Conservation (phyloP, 441 rosid species). For the Omphalea diandra region DNA sequence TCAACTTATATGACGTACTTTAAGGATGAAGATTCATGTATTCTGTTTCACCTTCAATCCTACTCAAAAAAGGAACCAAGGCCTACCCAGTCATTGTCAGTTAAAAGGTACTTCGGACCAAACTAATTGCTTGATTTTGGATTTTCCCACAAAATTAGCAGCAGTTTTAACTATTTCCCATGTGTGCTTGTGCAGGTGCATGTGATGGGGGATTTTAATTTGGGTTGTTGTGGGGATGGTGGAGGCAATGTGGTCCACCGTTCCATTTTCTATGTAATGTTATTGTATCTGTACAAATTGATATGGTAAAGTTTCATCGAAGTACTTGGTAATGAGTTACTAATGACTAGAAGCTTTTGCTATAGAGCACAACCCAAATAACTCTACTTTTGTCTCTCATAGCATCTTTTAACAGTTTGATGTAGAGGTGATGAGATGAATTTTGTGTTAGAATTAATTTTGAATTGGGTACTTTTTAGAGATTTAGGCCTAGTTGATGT, state of each 20-base stretch:
- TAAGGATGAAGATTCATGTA: neutral
- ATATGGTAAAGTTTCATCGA: neutral
- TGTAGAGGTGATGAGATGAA: too few species aligned
- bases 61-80: neutral
- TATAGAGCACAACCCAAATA: neutral
- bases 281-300: neutral
- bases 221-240: neutral
- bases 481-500: too few species aligned
- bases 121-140: constrained; percentile 15
- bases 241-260: neutral
- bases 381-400: neutral
- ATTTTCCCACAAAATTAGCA: constrained; percentile 12
- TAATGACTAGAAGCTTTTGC: neutral
- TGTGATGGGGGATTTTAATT: constrained; percentile 2
- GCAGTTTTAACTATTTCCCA: constrained; percentile 4
- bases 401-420: neutral
- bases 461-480: too few species aligned
- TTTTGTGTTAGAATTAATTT: too few species aligned
- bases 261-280: neutral
- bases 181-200: neutral
- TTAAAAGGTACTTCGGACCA: constrained; percentile 12
- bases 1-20: neutral
- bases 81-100: constrained; percentile 5
- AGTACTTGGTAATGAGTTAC: neutral
- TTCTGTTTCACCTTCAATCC: neutral